These are phyloP conservation scores for Phlyctochytrium planicorne DNA, from an alignment of 192 early-diverging fungal species.

Conservation along the genomic window DNA sequence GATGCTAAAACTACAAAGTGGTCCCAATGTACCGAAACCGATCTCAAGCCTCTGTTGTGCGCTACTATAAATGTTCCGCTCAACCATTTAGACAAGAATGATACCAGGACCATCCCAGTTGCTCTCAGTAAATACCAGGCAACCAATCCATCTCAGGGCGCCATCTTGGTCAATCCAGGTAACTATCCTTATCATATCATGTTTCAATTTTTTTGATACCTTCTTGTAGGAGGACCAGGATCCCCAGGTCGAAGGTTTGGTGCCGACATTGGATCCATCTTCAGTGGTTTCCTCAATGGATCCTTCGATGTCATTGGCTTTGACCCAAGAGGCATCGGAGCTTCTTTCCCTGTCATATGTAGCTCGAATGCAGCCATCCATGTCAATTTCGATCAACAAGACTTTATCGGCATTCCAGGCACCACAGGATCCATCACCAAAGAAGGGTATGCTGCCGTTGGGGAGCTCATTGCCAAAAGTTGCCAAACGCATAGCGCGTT, in stretches of 20 bases:
- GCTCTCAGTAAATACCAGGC: conserved; percentile 20
- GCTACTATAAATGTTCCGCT: no score
- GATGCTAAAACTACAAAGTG: no score
- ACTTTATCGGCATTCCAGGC: not conserved
- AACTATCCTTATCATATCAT: not conserved
- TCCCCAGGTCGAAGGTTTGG: not conserved
- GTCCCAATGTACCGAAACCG: no score
- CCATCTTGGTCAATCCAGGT: conserved; percentile 28
- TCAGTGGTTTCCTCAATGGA: conserved; percentile 15
- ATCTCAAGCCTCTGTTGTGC: no score
- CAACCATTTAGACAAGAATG: no score
- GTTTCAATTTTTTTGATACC: no score
- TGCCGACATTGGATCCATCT: not conserved
- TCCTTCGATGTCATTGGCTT: conserved; percentile 42
- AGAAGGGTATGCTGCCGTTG: not conserved
- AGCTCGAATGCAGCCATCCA: not conserved
- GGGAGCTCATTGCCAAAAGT: conserved; percentile 10
- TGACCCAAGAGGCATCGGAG: conserved; percentile 39
- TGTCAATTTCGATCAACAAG: not conserved
- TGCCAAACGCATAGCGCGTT: conserved; percentile 33
- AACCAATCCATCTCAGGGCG: conserved; percentile 2
- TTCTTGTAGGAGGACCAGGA: no score
- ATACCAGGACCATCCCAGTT: no score
- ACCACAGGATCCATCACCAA: not conserved
- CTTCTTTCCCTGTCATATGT: conserved; percentile 22